Conservation (phyloP, 2,329 filamentous ascomycete species). For the Monosporascus sp. region DNA sequence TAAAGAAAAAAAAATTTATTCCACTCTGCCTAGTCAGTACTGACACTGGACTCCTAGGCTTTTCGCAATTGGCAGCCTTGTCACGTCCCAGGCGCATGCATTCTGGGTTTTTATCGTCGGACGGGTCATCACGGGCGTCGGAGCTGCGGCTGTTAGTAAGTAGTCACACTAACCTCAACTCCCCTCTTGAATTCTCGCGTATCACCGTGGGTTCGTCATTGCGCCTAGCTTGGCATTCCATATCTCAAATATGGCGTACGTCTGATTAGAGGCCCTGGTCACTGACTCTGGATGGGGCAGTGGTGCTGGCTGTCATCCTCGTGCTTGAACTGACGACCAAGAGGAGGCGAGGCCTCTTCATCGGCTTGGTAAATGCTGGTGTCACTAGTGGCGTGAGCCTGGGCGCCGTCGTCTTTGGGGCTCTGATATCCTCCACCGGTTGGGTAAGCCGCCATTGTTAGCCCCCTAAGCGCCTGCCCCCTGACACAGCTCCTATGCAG, state of each 20-base stretch:
- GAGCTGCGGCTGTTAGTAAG: conserved; percentile 57
- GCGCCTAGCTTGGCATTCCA: no score
- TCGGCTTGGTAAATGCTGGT: conserved; percentile 68
- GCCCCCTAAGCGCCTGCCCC: neutral
- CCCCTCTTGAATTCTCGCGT: neutral
- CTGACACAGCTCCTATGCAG: conserved; percentile 9
- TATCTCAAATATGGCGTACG: neutral
- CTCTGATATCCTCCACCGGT: conserved; percentile 56
- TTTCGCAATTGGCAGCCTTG: conserved; percentile 55
- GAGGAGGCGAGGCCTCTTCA: conserved; percentile 63
- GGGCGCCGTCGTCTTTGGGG: conserved; percentile 65
- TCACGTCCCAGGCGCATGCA: conserved; percentile 56
- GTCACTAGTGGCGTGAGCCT: conserved; percentile 67
- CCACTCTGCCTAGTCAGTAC: no score
- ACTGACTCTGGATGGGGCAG: neutral
- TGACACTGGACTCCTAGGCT: conserved; percentile 11
- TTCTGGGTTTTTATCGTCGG: conserved; percentile 63
- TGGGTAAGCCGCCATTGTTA: conserved; percentile 52
- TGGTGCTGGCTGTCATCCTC: conserved; percentile 69
- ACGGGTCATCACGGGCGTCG: conserved; percentile 61
- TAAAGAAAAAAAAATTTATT: no score
- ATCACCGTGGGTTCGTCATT: no score
- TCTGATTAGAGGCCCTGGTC: neutral
- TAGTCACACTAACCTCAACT: neutral
- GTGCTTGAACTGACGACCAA: conserved; percentile 68